A percentile compares a stretch with the other conserved stretches of the same genome.
These are phyloP conservation scores for Mycosarcoma mackinlayi DNA, from an alignment of 1,284 basidiomycete genomes.

Conservation along the genomic window DNA sequence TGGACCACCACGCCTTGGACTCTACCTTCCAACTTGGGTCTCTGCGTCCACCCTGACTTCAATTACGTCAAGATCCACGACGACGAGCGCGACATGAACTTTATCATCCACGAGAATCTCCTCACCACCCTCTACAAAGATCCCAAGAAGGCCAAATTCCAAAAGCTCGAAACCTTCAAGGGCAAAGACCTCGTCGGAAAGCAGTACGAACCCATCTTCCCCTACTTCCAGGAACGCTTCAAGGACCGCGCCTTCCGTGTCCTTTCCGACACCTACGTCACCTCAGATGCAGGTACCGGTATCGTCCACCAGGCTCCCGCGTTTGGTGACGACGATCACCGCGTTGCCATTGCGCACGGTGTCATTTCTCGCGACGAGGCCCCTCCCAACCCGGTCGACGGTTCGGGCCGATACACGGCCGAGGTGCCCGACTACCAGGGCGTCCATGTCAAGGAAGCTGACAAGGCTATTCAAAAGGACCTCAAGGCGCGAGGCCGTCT, in stretches of 20 bases:
- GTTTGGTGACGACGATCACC: slow-evolving; percentile 99
- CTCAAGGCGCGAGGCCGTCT: slow-evolving; percentile 88
- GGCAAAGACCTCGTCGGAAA: slow-evolving; percentile 94
- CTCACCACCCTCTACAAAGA: slow-evolving; percentile 95
- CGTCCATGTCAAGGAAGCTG: slow-evolving; percentile 92
- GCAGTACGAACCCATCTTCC: slow-evolving; percentile 94
- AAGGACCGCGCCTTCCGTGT: slow-evolving; percentile 92
- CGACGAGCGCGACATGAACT: slow-evolving; percentile 85
- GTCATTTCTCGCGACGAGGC: slow-evolving; percentile 85
- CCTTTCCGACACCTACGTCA: slow-evolving; percentile 91
- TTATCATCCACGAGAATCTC: slow-evolving; percentile 89
- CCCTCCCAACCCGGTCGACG: slow-evolving; percentile 96
- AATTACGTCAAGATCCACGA: slow-evolving; percentile 98
- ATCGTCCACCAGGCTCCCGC: slow-evolving; percentile 99
- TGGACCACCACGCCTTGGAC: slow-evolving; percentile 99
- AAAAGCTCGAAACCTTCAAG: slow-evolving; percentile 83
- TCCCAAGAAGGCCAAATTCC: slow-evolving; percentile 95
- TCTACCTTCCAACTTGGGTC: slow-evolving; percentile 90
- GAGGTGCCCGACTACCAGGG: slow-evolving; percentile 92
- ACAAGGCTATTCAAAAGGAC: slow-evolving; percentile 91
- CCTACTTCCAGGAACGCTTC: slow-evolving; percentile 95
- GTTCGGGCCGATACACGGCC: slow-evolving; percentile 85
- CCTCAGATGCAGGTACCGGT: slow-evolving; percentile 91
- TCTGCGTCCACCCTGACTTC: slow-evolving; percentile 95
- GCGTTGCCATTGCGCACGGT: slow-evolving; percentile 85